Evolutionary conservation across 176 grass and related monocot genomes (phyloP), one percentile per base, ranked within the genome.

Genomic region (Eleusine indica): DNA sequence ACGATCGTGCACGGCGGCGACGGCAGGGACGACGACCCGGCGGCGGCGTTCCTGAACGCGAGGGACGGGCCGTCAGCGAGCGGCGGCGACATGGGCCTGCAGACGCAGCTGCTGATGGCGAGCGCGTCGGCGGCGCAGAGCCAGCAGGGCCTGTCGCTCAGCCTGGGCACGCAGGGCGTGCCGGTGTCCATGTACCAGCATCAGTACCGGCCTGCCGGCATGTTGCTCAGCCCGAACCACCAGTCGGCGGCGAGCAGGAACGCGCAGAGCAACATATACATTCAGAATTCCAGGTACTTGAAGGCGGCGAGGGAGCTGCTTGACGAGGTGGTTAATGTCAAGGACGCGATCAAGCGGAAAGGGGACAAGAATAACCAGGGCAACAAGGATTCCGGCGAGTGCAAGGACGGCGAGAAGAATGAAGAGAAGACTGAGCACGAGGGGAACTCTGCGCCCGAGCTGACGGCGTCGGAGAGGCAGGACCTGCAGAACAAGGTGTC

Each of bases 401-500:
- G 71, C 74, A 97, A 91, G 68, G 88, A 93, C 70, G 76, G 57
- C 52, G 85, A 91, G 42, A 91, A 91, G 54, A 77, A 70, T 71
- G 88, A 94, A 39, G 88, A 88, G 30, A 88, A 73, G 76, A 16
- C 70, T 77, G 93, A 95, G 18, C 42, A 70, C 56, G 76, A 88
- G 38, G 82, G 68, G 15, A 89, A 81, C 66, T 91, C 90, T 6
- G 40, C 79, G 28, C 47, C 78, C 60, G 93, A 98, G 58, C 85
- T 98, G 22, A 91, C 96, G 53, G 75, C 96, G 17, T 80, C 93
- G 28, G 96, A 95, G 68, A 85, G 91, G 80, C 96, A 98, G 16
- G 96, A 98, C 37, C 91, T 98, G 14, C 96, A 95, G 87, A 93
- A 98, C 91, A 98, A 98, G 58, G 89, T 98, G 58, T 93, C 87